Evolutionary conservation across 2,329 filamentous ascomycete genomes (phyloP).

Genomic region (Colletotrichum cordylinicola): DNA sequence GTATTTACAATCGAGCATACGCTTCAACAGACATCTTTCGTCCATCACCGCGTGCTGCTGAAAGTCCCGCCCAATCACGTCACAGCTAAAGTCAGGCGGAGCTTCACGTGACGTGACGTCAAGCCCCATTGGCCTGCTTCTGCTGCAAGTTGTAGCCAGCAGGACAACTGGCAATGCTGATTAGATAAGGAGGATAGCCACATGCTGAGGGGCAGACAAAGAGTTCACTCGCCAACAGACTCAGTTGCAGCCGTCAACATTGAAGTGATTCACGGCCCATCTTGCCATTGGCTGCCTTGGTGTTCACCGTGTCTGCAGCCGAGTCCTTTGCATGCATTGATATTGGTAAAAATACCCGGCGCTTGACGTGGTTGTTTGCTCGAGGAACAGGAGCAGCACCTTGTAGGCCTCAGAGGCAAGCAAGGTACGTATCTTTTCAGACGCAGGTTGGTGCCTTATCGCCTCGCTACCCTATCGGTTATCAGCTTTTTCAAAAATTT

Average conservation of each 20-base stretch:
- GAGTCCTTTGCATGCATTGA: background rate
- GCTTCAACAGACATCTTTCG: background rate
- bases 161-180: background rate
- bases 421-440: background rate
- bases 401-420: background rate
- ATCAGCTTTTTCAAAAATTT: conserved; percentile 21
- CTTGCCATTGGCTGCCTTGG: background rate
- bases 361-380: background rate
- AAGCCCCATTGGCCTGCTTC: conserved; percentile 8
- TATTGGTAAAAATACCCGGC: background rate
- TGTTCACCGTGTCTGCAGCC: background rate
- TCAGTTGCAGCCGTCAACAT: background rate
- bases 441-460: conserved; percentile 13
- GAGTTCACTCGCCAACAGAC: background rate
- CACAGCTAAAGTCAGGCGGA: background rate
- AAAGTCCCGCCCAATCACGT: background rate
- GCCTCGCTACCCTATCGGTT: conserved; percentile 19
- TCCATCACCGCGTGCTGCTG: background rate
- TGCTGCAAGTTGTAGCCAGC: background rate
- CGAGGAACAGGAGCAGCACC: background rate
- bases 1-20: background rate
- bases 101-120: conserved; percentile 18
- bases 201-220: background rate
- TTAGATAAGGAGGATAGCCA: conserved; percentile 2
- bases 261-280: background rate